Base-by-base conservation (phyloP, 2,329 filamentous ascomycete genomes). In the Cordyceps sp. region DNA sequence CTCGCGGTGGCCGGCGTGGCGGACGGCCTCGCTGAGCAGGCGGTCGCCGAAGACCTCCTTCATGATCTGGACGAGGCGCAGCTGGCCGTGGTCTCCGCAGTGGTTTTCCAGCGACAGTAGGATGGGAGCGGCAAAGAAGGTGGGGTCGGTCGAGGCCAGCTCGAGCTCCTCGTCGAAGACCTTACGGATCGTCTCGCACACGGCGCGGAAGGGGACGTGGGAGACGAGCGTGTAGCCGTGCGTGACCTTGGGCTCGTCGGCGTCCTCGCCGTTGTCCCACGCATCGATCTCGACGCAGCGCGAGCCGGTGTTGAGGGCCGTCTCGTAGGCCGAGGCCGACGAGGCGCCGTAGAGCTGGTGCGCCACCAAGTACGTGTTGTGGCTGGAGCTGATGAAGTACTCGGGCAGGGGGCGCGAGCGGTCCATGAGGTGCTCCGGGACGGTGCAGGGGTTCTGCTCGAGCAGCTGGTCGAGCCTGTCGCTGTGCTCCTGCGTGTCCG, bases 241-340 rank as follows among this genome's bases (percentile, higher is more conserved):
- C 0, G 75, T 80, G 32, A 79, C 74, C 45, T 78, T 79, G 4
- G 74, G 75, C 47, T 79, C 75, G 9, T 71, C 61, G 25, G 53
- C 53, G 42, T 77, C 49, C 8, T 72, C 65, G 24, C 65, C 58
- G 30, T 75, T 62, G 42, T 81, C 74, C 77, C 76, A 82, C 2
- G 72, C 77, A 44, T 81, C 76, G 33, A 81, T 81, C 52, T 82
- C 77, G 24, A 82, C 74, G 42, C 77, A 82, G 6, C 77, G 61
- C 2, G 73, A 73, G 2, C 76, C 77, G 1, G 72, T 68, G 20
- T 53, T 57, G 13, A 82, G 55, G 0, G 73, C 71, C 6, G 61
- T 69, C 42, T 73, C 63, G 45, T 82, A 82, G 0, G 73, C 75
- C 4, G 61, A 55, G 7, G 72, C 71, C 3, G 66, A 69, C 2